These are phyloP conservation scores for Pythium periplocum DNA, from an alignment of 352 stramenopile species.

Conservation along the genomic window DNA sequence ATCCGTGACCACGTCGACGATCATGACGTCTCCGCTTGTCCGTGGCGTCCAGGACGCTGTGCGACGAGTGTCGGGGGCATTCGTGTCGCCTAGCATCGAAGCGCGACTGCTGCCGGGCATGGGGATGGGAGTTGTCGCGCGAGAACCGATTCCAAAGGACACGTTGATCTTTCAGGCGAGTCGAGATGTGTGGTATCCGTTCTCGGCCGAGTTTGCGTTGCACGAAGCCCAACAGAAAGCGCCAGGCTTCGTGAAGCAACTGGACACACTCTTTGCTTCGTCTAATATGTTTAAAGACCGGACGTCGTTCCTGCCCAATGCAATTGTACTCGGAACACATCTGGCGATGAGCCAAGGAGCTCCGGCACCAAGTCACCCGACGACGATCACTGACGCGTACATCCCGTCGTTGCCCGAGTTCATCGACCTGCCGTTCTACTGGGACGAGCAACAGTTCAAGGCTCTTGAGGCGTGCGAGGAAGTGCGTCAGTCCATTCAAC, in stretches of 20 bases:
- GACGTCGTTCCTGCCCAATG: slow-evolving; percentile 54
- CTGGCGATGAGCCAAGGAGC: slow-evolving; percentile 28
- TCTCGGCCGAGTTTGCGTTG: slow-evolving; percentile 68
- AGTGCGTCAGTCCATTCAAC: too few species aligned
- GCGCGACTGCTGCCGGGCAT: slow-evolving; percentile 41
- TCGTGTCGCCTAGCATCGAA: slow-evolving; percentile 51
- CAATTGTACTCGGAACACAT: slow-evolving; percentile 61
- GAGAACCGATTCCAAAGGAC: slow-evolving; percentile 46
- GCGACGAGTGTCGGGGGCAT: slow-evolving; percentile 39
- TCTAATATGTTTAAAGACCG: slow-evolving; percentile 20
- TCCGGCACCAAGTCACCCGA: too few species aligned
- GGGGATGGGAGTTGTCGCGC: slow-evolving; percentile 60
- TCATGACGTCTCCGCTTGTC: slow-evolving; percentile 15
- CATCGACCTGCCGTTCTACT: too few species aligned
- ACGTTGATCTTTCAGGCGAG: slow-evolving; percentile 58
- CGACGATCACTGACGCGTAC: too few species aligned
- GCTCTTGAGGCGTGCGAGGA: too few species aligned
- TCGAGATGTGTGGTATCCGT: slow-evolving; percentile 54
- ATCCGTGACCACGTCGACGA: too few species aligned
- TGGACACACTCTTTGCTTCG: slow-evolving; percentile 40
- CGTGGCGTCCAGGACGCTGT: slow-evolving; percentile 48
- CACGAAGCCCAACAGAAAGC: slow-evolving; percentile 55
- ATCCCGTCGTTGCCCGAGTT: too few species aligned
- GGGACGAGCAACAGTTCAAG: too few species aligned
- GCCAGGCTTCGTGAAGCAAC: slow-evolving; percentile 51